A percentile compares a stretch with the other conserved stretches of the same genome.
phyloP scores from a whole-genome alignment of 192 early-diverging fungal species.

The Powellomyces hirtus region DNA sequence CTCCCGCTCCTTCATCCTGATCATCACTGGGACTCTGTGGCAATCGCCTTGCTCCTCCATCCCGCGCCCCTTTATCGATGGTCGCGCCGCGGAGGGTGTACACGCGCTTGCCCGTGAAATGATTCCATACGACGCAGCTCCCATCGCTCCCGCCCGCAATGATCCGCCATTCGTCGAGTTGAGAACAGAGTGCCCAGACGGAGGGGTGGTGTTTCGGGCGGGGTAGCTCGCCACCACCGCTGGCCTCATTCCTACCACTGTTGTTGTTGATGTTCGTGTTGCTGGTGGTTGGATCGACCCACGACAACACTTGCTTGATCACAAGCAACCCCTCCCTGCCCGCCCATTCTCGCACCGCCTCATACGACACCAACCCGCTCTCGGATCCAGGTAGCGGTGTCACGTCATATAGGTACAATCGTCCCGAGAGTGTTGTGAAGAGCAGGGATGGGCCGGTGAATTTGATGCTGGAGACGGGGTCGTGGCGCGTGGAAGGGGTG shows the following conservation, averaged over 20 bases:
- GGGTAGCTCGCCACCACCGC: constrained; percentile 4
- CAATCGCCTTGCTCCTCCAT: neutral
- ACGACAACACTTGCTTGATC: constrained; percentile 6
- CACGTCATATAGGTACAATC: constrained; percentile 21
- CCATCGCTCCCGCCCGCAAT: constrained; percentile 24
- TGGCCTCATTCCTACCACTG: neutral
- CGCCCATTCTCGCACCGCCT: constrained; percentile 18
- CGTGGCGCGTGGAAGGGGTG: constrained; percentile 1
- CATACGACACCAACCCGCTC: too few species aligned
- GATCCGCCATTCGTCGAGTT: constrained; percentile 22
- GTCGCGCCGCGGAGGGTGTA: constrained; percentile 5
- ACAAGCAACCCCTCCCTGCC: neutral
- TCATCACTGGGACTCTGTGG: neutral
- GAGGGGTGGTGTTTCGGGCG: constrained; percentile 12
- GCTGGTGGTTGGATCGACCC: neutral
- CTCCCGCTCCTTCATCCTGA: neutral
- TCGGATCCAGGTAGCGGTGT: neutral
- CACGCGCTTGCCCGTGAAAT: constrained; percentile 9
- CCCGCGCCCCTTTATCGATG: neutral
- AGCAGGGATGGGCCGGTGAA: constrained; percentile 14
- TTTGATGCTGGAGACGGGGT: constrained; percentile 25
- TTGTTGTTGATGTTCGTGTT: neutral
- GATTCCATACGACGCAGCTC: constrained; percentile 27
- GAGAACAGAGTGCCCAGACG: constrained; percentile 19
- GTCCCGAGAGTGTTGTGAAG: constrained; percentile 28